Percentiles rank a stretch among this genome's conserved stretches.
These are phyloP conservation scores for Claviceps maximensis DNA, from an alignment of 2,329 filamentous ascomycete species.

Conservation along the genomic window DNA sequence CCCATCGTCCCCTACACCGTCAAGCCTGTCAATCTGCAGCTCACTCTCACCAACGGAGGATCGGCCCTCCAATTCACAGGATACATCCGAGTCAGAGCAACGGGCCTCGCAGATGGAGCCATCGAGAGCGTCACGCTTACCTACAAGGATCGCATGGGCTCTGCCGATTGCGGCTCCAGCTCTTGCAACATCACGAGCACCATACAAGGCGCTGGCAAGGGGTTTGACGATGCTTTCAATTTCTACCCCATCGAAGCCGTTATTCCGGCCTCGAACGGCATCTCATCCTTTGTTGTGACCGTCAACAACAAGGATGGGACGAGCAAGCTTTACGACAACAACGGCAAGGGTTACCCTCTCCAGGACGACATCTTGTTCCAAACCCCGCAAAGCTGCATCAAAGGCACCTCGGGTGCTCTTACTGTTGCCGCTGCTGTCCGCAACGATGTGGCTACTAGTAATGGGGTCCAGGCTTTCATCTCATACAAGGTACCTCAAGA, in stretches of 20 bases:
- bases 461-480: conserved; percentile 28
- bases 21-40: conserved; percentile 45
- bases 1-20: conserved; percentile 42
- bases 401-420: conserved; percentile 27
- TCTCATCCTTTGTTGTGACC: conserved; percentile 46
- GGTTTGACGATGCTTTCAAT: conserved; percentile 48
- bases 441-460: conserved; percentile 28
- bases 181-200: conserved; percentile 32
- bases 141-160: conserved; percentile 43
- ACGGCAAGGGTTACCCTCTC: conserved; percentile 40
- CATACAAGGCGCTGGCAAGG: conserved; percentile 34
- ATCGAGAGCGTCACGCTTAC: conserved; percentile 36
- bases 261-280: conserved; percentile 43
- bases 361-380: conserved; percentile 43
- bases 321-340: conserved; percentile 38
- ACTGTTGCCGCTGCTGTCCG: conserved; percentile 35
- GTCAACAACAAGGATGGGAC: conserved; percentile 35
- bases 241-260: conserved; percentile 36
- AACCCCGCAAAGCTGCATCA: conserved; percentile 42
- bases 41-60: conserved; percentile 37
- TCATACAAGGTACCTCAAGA: conserved; percentile 29
- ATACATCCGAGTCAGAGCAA: conserved; percentile 44
- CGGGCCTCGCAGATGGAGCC: conserved; percentile 25
- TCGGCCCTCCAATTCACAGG: conserved; percentile 36
- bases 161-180: conserved; percentile 26